Evolutionary conservation across 106 monocot species (phyloP).

Genomic region (Platanthera zijinensis): DNA sequence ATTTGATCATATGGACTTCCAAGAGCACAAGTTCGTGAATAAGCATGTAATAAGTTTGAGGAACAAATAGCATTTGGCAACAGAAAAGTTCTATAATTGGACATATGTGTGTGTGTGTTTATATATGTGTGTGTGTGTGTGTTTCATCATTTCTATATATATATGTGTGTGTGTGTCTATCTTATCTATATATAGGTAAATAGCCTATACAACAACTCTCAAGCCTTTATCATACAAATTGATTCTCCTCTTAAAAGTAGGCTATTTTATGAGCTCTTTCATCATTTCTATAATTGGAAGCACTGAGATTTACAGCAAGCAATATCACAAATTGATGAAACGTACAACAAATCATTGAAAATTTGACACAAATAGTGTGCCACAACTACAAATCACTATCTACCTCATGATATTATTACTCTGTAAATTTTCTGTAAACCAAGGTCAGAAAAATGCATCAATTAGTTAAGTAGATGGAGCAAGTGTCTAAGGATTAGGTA

Average conservation of each 20-base stretch:
- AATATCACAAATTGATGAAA: neutral
- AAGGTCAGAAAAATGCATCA: too few species aligned
- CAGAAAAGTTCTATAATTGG: neutral
- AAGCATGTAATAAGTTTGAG: too few species aligned
- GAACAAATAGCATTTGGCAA: too few species aligned
- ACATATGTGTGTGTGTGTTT: neutral
- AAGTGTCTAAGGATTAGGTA: too few species aligned
- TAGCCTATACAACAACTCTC: too few species aligned
- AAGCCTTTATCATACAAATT: neutral
- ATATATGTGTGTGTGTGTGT: too few species aligned
- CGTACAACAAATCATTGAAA: neutral
- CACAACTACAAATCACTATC: neutral
- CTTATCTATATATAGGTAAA: too few species aligned
- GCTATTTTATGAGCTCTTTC: neutral
- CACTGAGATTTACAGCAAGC: neutral
- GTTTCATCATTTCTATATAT: too few species aligned
- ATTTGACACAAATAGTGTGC: neutral
- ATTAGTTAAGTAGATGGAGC: too few species aligned
- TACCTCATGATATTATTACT: neutral
- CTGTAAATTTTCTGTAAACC: neutral
- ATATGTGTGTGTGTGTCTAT: too few species aligned
- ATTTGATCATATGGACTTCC: too few species aligned
- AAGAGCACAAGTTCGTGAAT: too few species aligned
- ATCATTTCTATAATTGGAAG: neutral
- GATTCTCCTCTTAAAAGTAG: neutral